These are phyloP conservation scores for Pestalotiopsis sp. DNA, from an alignment of 2,329 filamentous ascomycete species.

Conservation along the genomic window DNA sequence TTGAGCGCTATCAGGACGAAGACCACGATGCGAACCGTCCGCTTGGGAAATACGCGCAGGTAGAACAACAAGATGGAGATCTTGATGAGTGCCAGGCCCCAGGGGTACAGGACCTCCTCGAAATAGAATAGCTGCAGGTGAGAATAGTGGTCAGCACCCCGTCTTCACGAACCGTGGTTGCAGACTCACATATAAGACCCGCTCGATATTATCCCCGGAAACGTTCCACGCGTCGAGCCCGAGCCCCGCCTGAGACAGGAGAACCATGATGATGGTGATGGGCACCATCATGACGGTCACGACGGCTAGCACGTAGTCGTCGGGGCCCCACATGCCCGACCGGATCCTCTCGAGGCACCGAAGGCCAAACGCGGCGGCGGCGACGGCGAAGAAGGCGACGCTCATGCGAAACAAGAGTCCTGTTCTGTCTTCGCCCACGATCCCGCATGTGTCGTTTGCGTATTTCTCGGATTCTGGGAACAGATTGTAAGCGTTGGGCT, in stretches of 20 bases:
- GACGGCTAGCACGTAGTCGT: not conserved
- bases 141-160: not conserved
- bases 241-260: not conserved
- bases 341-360: slow-evolving; percentile 6
- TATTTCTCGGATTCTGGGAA: slow-evolving; percentile 4
- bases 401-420: not conserved
- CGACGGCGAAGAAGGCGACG: not conserved
- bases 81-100: slow-evolving; percentile 19
- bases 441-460: slow-evolving; percentile 7
- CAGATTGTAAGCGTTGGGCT: not conserved
- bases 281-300: slow-evolving; percentile 4
- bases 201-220: not conserved
- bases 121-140: not conserved
- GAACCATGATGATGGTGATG: not conserved
- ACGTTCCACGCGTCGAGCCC: slow-evolving; percentile 7
- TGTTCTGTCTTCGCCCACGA: not conserved
- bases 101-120: slow-evolving; percentile 6
- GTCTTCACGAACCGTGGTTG: no score
- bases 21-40: slow-evolving; percentile 14
- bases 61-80: slow-evolving; percentile 30
- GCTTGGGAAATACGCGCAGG: slow-evolving; percentile 23
- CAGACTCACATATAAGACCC: not conserved
- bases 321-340: not conserved
- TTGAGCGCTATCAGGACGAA: slow-evolving; percentile 22
- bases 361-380: not conserved